Base-by-base conservation (phyloP, 2,329 filamentous ascomycete genomes). In the Sclerotinia spermophila region DNA sequence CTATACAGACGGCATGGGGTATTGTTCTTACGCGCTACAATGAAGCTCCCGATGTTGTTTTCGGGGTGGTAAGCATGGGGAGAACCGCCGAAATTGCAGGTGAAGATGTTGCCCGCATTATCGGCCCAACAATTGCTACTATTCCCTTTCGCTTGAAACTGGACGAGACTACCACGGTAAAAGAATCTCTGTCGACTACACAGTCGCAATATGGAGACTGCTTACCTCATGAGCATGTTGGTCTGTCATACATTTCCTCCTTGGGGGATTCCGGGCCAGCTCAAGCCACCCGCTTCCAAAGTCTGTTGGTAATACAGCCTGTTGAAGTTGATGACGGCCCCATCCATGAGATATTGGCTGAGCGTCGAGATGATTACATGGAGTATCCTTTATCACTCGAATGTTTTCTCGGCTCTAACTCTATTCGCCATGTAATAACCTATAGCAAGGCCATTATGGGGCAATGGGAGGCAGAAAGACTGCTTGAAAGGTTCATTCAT, bases 61-160 rank as follows among this genome's bases (percentile, higher is more conserved):
- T 83, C 68, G 82, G 82, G 6, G 80, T 81, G 73, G 82, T 81
- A 0, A 75, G 82, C 19, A 81, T 80, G 5, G 82, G 82, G n/a
- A 80, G 82, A 40, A 80, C 79, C 1, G 78, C 79, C n/a, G 2
- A 11, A 30, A 53, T 53, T 53, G n/a, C 6, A n/a, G n/a, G 48
- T 27, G 48, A 53, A 53, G n/a, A 53, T 53, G 48, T 53, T 6
- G 48, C 13, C n/a, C 48, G 48, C 8, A 53, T 53, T 15, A 53
- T 53, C n/a, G 48, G 48, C 13, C 48, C 48, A 2, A 53, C n/a
- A 17, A 30, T 53, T 53, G 48, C 48, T 27, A 53, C n/a, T 53
- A 27, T 53, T 15, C 48, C 48, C n/a, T 53, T 30, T 17, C 48
- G 48, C 17, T 53, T 53, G 5, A 13, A 53, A 30, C 48, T 53